Conservation (phyloP, 495 filamentous ascomycete species). For the Letharia columbiana region DNA sequence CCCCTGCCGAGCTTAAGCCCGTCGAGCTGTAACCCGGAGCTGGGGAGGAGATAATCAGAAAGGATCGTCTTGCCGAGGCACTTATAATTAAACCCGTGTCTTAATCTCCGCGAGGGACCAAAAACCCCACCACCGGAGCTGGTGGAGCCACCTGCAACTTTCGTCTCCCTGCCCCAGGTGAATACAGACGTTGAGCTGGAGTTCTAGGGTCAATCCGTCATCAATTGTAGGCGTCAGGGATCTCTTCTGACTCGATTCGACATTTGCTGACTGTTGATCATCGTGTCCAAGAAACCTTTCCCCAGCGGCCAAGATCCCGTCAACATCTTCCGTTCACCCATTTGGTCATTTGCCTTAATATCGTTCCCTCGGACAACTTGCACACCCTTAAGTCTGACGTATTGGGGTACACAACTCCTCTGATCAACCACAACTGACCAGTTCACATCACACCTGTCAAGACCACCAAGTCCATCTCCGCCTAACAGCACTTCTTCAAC, state of each 20-base stretch:
- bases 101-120: too few species aligned
- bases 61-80: too few species aligned
- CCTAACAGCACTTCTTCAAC: constrained; percentile 21
- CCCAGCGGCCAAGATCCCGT: constrained; percentile 9
- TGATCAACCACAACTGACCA: background rate
- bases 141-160: too few species aligned
- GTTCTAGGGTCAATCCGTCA: too few species aligned
- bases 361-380: background rate
- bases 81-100: too few species aligned
- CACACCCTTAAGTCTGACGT: background rate
- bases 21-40: too few species aligned
- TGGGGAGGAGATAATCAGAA: too few species aligned
- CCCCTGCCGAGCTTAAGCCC: too few species aligned
- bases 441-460: background rate
- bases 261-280: background rate
- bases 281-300: constrained; percentile 1
- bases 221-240: too few species aligned
- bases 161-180: too few species aligned
- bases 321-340: constrained; percentile 17
- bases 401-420: background rate
- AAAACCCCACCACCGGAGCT: too few species aligned
- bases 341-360: background rate
- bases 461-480: background rate
- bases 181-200: too few species aligned
- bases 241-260: background rate